A percentile compares a stretch with the other conserved stretches of the same genome.
phyloP scores from a whole-genome alignment of 768 basidiomycete genomes.

The Boletus subcaerulescens region DNA sequence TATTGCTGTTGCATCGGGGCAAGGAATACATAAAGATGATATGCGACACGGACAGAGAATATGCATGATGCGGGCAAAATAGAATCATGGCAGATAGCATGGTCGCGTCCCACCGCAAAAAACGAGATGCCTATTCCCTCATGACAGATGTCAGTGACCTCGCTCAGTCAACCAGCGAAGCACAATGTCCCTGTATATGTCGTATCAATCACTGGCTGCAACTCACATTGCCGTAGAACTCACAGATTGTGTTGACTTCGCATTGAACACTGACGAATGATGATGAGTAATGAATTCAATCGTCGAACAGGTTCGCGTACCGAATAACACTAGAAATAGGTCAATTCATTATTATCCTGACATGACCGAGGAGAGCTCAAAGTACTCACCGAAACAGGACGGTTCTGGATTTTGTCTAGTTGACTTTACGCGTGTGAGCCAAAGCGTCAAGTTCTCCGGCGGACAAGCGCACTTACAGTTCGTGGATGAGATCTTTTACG shows the following conservation, averaged over 20 bases:
- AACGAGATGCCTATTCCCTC: neutral
- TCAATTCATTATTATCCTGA: neutral
- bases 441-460: too few species aligned
- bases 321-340: constrained; percentile 64
- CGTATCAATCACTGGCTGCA: neutral
- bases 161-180: constrained; percentile 82
- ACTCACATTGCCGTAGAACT: constrained; percentile 21
- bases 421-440: constrained; percentile 37
- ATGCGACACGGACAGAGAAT: neutral
- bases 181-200: constrained; percentile 65
- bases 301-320: constrained; percentile 38
- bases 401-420: constrained; percentile 74
- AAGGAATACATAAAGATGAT: neutral
- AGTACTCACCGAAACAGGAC: constrained; percentile 79
- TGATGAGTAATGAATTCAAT: neutral
- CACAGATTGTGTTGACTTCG: constrained; percentile 93
- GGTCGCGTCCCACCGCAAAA: neutral
- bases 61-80: too few species aligned
- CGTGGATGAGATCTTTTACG: constrained; percentile 80
- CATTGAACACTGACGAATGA: constrained; percentile 76
- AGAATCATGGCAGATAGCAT: too few species aligned
- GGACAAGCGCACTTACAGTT: constrained; percentile 48
- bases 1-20: neutral
- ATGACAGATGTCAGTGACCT: constrained; percentile 49
- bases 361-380: neutral